Evolutionary conservation across 352 stramenopile genomes (phyloP).

Genomic region (Phytophthora capsici): DNA sequence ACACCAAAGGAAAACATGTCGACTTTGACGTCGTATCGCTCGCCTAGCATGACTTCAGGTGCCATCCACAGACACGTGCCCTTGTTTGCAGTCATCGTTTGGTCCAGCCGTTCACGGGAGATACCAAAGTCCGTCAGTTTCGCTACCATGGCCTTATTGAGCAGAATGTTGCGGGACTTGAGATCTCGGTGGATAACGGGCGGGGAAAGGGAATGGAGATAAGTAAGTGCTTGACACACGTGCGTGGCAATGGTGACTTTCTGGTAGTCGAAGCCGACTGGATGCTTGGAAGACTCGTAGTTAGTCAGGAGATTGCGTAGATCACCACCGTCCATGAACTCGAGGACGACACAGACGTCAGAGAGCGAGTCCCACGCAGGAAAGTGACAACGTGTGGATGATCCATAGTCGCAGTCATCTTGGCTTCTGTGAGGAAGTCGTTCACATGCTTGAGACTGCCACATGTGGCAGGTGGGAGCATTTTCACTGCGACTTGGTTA

Average conservation of each 20-base stretch:
- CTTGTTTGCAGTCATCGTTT: constrained; percentile 22
- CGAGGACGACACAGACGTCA: constrained; percentile 41
- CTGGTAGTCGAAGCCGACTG: constrained; percentile 4
- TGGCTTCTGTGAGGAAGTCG: constrained; percentile 46
- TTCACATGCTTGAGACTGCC: constrained; percentile 32
- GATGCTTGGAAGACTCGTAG: constrained; percentile 15
- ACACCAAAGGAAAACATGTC: constrained; percentile 2
- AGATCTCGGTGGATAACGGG: constrained; percentile 30
- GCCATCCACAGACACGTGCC: constrained; percentile 16
- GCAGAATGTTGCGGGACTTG: constrained; percentile 24
- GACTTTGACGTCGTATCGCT: background rate
- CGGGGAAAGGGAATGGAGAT: constrained; percentile 20
- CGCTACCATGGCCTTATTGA: constrained; percentile 4
- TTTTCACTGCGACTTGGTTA: constrained; percentile 49
- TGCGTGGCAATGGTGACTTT: background rate
- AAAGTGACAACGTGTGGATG: constrained; percentile 56
- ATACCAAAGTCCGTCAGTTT: constrained; percentile 43
- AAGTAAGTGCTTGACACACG: background rate
- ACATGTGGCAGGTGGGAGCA: constrained; percentile 5
- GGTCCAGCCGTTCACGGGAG: constrained; percentile 17
- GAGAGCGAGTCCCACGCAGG: constrained; percentile 49
- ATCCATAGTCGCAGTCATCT: constrained; percentile 41
- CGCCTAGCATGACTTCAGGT: background rate
- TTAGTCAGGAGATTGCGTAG: constrained; percentile 35
- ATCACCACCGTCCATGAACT: constrained; percentile 55